phyloP scores from a whole-genome alignment of 495 filamentous ascomycete species.

The Choiromyces venosus region DNA sequence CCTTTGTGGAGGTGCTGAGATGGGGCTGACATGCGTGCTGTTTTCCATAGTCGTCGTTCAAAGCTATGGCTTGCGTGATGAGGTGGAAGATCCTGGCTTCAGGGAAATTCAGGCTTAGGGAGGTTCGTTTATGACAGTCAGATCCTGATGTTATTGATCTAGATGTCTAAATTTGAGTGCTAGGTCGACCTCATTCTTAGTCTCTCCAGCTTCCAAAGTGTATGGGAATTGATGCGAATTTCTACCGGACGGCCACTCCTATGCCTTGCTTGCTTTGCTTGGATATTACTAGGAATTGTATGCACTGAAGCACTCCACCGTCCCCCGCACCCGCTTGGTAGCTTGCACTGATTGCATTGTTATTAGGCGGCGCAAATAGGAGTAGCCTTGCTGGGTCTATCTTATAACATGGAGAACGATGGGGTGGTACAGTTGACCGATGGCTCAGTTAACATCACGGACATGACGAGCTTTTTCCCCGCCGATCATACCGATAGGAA shows the following conservation, averaged over 20 bases:
- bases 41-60: slow-evolving; percentile 33
- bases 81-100: slow-evolving; percentile 34
- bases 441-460: slow-evolving; percentile 24
- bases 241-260: neutral
- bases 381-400: slow-evolving; percentile 32
- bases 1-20: neutral
- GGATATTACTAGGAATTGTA: slow-evolving; percentile 33
- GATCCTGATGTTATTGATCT: neutral
- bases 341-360: neutral
- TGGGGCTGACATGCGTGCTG: neutral
- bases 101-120: slow-evolving; percentile 24
- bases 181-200: slow-evolving; percentile 36
- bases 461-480: slow-evolving; percentile 4
- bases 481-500: neutral
- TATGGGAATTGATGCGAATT: slow-evolving; percentile 24
- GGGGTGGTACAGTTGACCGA: neutral
- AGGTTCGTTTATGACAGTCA: slow-evolving; percentile 11
- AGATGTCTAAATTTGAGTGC: neutral
- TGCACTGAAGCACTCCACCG: neutral
- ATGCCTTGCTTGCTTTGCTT: slow-evolving; percentile 17
- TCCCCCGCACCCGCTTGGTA: neutral
- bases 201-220: slow-evolving; percentile 35
- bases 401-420: slow-evolving; percentile 31
- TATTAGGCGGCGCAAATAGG: slow-evolving; percentile 27
- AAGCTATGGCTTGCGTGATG: slow-evolving; percentile 35